Evolutionary conservation across 2,329 filamentous ascomycete species (phyloP).

Genomic region (Aspergillus ruber): DNA sequence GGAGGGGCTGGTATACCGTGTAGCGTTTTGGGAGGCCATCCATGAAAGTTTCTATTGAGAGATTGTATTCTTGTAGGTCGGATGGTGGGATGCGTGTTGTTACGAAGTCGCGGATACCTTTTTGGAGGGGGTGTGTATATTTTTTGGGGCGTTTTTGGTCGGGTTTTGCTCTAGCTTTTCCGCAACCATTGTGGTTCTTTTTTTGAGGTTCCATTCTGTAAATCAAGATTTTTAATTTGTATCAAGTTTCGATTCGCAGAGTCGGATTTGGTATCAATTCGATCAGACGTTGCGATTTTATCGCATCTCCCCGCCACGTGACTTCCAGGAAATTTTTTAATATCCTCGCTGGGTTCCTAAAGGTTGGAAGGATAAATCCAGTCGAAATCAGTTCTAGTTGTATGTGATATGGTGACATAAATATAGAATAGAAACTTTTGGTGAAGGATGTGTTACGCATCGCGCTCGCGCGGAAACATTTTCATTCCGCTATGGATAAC

Average conservation of each 20-base stretch:
- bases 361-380: too few species aligned
- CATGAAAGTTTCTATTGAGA: slow-evolving; percentile 10
- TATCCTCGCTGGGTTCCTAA: too few species aligned
- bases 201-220: not conserved
- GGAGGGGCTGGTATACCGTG: slow-evolving; percentile 51
- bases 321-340: not conserved
- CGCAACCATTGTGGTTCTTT: not conserved
- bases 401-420: too few species aligned
- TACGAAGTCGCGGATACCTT: slow-evolving; percentile 26
- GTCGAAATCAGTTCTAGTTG: too few species aligned
- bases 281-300: not conserved
- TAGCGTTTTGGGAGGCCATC: slow-evolving; percentile 40
- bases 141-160: slow-evolving; percentile 4
- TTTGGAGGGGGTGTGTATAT: slow-evolving; percentile 24
- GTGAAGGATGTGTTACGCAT: too few species aligned
- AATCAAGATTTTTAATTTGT: too few species aligned
- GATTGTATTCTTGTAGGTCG: slow-evolving; percentile 8
- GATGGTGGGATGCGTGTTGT: slow-evolving; percentile 13
- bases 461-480: too few species aligned
- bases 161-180: not conserved
- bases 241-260: too few species aligned
- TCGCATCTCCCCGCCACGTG: not conserved
- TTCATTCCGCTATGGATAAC: too few species aligned
- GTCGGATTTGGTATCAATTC: too few species aligned
- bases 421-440: too few species aligned